Conservation (phyloP, 1,139 yeast species). For the Yamadazyma spencermartinsiae region DNA sequence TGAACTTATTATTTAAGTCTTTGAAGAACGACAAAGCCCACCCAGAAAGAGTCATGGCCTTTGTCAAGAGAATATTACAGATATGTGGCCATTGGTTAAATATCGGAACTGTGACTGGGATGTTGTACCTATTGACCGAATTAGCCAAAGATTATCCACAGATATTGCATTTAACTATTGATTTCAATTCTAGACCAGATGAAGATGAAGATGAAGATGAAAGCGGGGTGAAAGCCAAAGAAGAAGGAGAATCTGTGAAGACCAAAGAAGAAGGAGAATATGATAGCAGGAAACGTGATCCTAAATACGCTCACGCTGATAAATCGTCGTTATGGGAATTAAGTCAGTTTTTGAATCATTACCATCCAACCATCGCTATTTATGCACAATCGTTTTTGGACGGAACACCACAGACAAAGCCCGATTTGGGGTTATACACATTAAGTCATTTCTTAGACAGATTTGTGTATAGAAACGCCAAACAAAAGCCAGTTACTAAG, state of each 20-base stretch:
- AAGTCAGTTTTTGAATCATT: slow-evolving; percentile 70
- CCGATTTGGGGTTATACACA: slow-evolving; percentile 87
- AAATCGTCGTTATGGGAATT: slow-evolving; percentile 87
- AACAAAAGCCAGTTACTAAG: slow-evolving; percentile 66
- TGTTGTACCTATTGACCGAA: slow-evolving; percentile 74
- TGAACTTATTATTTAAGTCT: slow-evolving; percentile 82
- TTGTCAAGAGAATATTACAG: slow-evolving; percentile 88
- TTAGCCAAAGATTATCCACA: slow-evolving; percentile 47
- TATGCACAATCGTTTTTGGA: slow-evolving; percentile 69
- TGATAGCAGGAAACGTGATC: slow-evolving; percentile 90
- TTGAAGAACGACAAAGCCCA: slow-evolving; percentile 67
- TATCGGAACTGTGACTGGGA: slow-evolving; percentile 88
- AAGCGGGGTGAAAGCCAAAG: slow-evolving; percentile 26
- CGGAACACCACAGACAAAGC: slow-evolving; percentile 52
- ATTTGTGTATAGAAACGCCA: slow-evolving; percentile 92
- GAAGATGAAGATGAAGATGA: slow-evolving; percentile 27
- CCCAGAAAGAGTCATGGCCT: slow-evolving; percentile 73
- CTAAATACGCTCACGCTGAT: slow-evolving; percentile 80
- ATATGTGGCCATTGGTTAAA: slow-evolving; percentile 84
- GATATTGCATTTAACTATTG: slow-evolving; percentile 44
- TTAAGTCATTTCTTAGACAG: slow-evolving; percentile 90
- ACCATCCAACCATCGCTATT: slow-evolving; percentile 86
- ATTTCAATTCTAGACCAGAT: slow-evolving; percentile 35
- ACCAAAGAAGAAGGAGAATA: slow-evolving; percentile 62
- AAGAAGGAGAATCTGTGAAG: slow-evolving; percentile 12